Conservation (phyloP, 2,329 filamentous ascomycete species). For the Pleomassaria siparia region DNA sequence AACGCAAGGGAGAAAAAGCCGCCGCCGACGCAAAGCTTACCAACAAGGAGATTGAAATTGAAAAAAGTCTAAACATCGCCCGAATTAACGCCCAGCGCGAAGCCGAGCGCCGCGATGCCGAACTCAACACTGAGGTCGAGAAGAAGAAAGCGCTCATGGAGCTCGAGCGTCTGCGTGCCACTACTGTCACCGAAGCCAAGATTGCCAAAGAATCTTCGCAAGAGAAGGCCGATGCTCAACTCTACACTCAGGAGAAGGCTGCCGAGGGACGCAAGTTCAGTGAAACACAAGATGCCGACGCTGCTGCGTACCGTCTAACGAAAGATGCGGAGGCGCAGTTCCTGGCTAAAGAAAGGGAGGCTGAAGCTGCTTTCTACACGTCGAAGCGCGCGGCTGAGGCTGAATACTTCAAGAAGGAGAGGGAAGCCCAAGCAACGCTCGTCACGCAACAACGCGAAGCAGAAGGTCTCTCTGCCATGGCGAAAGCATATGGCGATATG, state of each 20-base stretch:
- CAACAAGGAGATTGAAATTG: conserved; percentile 71
- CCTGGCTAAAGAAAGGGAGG: conserved; percentile 43
- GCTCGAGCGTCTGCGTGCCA: conserved; percentile 75
- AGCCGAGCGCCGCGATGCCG: conserved; percentile 75
- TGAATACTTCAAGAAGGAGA: conserved; percentile 45
- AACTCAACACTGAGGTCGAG: conserved; percentile 77
- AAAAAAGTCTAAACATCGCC: conserved; percentile 73
- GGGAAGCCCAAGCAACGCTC: conserved; percentile 62
- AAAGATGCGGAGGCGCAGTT: conserved; percentile 50
- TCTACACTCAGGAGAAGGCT: conserved; percentile 52
- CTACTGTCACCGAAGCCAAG: conserved; percentile 75
- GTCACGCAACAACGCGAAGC: conserved; percentile 70
- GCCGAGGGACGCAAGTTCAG: conserved; percentile 60
- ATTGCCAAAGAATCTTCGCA: conserved; percentile 69
- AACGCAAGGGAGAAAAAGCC: conserved; percentile 80
- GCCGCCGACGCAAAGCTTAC: conserved; percentile 74
- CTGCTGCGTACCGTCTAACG: conserved; percentile 47
- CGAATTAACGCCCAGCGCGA: conserved; percentile 72
- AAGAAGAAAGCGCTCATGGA: conserved; percentile 76
- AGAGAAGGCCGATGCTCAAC: conserved; percentile 63
- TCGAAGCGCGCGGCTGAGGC: conserved; percentile 47
- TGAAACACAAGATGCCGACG: conserved; percentile 61
- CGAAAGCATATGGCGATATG: conserved; percentile 75
- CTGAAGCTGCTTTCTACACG: conserved; percentile 53
- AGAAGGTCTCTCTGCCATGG: conserved; percentile 75